These are phyloP conservation scores for Lactarius indigo DNA, from an alignment of 768 basidiomycete genomes.

Conservation along the genomic window DNA sequence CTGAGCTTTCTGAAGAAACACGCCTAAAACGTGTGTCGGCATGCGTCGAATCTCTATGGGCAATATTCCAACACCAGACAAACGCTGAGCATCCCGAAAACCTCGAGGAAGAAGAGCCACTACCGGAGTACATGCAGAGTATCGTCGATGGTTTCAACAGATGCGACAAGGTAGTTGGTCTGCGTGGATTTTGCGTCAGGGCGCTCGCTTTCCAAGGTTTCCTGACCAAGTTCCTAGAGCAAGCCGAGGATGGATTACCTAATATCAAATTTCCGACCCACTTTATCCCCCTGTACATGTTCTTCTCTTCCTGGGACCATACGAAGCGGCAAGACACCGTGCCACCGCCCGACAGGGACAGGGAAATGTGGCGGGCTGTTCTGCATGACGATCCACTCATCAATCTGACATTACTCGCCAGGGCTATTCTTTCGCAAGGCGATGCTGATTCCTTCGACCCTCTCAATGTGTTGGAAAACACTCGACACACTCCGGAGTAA, in stretches of 20 bases:
- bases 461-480: slow-evolving; percentile 14
- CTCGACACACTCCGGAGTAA: slow-evolving; percentile 11
- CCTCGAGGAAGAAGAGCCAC: neutral
- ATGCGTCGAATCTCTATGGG: slow-evolving; percentile 6
- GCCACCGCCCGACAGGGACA: no score
- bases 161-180: neutral
- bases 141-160: neutral
- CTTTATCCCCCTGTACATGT: neutral
- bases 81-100: neutral
- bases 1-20: slow-evolving; percentile 6
- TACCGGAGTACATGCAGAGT: neutral
- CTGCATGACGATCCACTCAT: slow-evolving; percentile 7
- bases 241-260: neutral
- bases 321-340: no score
- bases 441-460: neutral
- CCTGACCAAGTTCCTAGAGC: neutral
- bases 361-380: neutral
- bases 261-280: neutral
- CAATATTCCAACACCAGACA: neutral
- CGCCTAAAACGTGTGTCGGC: neutral
- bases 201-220: slow-evolving; percentile 6
- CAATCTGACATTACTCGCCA: slow-evolving; percentile 3
- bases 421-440: neutral
- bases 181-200: slow-evolving; percentile 3
- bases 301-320: neutral